These are phyloP conservation scores for Sarocladiaceae sp. DNA, from an alignment of 2,329 filamentous ascomycete species.

Conservation along the genomic window DNA sequence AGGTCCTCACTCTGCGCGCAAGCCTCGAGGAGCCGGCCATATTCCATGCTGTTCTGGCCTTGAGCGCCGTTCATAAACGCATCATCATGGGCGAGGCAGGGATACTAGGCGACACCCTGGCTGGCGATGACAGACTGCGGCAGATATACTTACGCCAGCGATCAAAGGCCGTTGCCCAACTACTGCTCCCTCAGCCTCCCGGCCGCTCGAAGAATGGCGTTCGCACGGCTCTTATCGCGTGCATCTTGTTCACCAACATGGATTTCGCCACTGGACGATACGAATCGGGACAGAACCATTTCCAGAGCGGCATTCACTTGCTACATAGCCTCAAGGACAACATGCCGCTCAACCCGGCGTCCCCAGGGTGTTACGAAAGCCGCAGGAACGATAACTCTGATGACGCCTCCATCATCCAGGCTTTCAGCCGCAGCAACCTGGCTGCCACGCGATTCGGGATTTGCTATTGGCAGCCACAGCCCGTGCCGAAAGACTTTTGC, in stretches of 20 bases:
- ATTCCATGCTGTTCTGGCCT: constrained; percentile 31
- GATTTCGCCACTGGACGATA: constrained; percentile 31
- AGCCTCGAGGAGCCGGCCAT: constrained; percentile 30
- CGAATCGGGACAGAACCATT: constrained; percentile 29
- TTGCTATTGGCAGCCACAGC: background rate
- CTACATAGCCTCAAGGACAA: constrained; percentile 17
- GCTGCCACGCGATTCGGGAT: background rate
- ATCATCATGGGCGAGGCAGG: constrained; percentile 12
- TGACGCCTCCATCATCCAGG: constrained; percentile 38
- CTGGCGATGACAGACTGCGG: constrained; percentile 13
- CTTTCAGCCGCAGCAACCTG: constrained; percentile 25
- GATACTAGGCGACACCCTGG: background rate
- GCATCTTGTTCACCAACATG: constrained; percentile 28
- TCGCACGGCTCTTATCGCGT: constrained; percentile 31
- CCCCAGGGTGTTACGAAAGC: constrained; percentile 9
- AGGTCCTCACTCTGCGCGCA: constrained; percentile 28
- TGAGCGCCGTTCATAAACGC: constrained; percentile 28
- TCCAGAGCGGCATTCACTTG: constrained; percentile 35
- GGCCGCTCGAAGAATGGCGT: constrained; percentile 20
- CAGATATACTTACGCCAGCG: constrained; percentile 22
- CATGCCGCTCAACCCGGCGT: background rate
- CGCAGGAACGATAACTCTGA: constrained; percentile 19
- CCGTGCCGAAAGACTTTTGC: background rate
- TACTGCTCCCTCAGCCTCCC: constrained; percentile 27
- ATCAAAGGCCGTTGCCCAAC: constrained; percentile 30